Base-by-base conservation (phyloP, 2,329 filamentous ascomycete genomes). In the Cladophialophora carrionii region DNA sequence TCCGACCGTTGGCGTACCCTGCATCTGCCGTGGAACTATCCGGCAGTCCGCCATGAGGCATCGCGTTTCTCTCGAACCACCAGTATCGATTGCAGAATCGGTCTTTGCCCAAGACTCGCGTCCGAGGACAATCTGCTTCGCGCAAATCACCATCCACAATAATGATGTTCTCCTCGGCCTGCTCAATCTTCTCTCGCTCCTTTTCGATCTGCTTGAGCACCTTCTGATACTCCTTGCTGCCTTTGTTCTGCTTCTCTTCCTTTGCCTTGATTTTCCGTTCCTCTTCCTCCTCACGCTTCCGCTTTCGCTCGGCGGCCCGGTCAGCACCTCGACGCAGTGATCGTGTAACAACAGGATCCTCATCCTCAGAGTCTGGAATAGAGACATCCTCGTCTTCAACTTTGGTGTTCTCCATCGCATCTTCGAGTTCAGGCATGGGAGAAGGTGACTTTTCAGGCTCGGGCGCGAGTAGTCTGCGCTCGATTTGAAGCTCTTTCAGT, bases 81-180 rank as follows among this genome's bases (percentile, higher is more conserved):
- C 96, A 98, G 78, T 98, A 99, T 61, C 94, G 87, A 78, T 99
- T 98, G 88, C 94, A 96, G 82, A 96, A 99, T 52, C 95, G 88
- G 78, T 99, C 95, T 76, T 95, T 94, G 66, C 95, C 95, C 29
- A 99, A 83, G 20, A 94, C 88, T 68, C 91, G 88, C 20, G 93
- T 96, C 67, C 95, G 89, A 41, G 93, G 91, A 72, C 94, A 96
- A 77, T 97, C 91, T 48, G 93, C 92, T 78, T 98, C 94, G 59
- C 95, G 90, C 53, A 99, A 83, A 75, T 98, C 93, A 72, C 96
- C 93, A 72, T 98, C 94, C 58, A 96, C 86, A 34, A 89, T 85
- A 3, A 87, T 87, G 69, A 99, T 96, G 73, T 94, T 89, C 5
- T 90, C 89, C 76, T 99, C 94, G 73, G 90, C 92, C 59, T 90